Percentiles rank a stretch among this genome's conserved stretches.
Conservation (phyloP, 2,329 filamentous ascomycete species). For the Ustulina deusta region DNA sequence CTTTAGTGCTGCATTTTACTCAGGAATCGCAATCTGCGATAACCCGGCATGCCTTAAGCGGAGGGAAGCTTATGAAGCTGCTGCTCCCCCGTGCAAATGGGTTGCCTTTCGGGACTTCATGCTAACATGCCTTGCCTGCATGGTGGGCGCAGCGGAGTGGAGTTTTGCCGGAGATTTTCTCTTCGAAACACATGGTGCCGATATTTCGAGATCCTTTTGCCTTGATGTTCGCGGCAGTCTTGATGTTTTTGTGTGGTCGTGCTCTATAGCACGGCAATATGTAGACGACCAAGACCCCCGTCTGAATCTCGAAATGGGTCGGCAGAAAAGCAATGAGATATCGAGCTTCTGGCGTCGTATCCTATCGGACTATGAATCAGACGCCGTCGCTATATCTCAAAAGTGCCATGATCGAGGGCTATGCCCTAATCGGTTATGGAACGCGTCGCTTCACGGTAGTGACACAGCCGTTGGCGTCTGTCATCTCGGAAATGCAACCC, state of each 20-base stretch:
- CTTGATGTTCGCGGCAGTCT: conserved; percentile 11
- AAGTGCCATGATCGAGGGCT: conserved; percentile 13
- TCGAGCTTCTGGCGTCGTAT: conserved; percentile 16
- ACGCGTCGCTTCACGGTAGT: conserved; percentile 2
- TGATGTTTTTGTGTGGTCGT: conserved; percentile 17
- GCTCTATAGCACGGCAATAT: conserved; percentile 9
- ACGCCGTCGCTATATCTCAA: conserved; percentile 14
- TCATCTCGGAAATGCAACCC: conserved; percentile 1
- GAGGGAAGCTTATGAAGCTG: conserved; percentile 10
- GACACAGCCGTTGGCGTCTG: conserved; percentile 11
- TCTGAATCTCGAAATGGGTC: conserved; percentile 14
- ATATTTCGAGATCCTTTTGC: conserved; percentile 6
- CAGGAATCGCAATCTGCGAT: conserved; percentile 6
- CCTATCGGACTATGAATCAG: conserved; percentile 10
- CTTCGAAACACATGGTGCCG: conserved; percentile 1
- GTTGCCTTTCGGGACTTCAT: conserved; percentile 13
- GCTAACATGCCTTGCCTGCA: conserved; percentile 16
- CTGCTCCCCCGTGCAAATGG: conserved; percentile 13
- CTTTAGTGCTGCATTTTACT: conserved; percentile 14
- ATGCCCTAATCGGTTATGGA: conserved; percentile 23
- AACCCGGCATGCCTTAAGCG: conserved; percentile 17
- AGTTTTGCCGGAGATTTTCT: background rate
- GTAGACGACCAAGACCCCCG: conserved; percentile 11
- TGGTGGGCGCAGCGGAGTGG: background rate
- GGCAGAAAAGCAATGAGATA: conserved; percentile 15